phyloP scores from a whole-genome alignment of 257 asterid species.

The Mitragyna speciosa region DNA sequence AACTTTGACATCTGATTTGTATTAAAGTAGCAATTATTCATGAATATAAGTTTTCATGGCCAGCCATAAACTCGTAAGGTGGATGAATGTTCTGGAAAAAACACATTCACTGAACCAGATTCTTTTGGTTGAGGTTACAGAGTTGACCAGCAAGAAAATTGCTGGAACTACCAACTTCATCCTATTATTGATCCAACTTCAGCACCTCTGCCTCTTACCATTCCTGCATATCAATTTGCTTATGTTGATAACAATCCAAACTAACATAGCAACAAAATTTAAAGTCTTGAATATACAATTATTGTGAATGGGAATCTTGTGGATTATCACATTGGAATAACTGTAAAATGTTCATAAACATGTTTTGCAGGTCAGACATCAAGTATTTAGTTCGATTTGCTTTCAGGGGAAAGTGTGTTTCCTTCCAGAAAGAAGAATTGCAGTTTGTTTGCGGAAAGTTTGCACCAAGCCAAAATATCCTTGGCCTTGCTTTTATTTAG shows the following conservation, averaged over 20 bases:
- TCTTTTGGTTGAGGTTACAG: neutral
- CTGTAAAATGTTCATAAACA: neutral
- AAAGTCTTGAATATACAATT: neutral
- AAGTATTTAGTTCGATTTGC: neutral
- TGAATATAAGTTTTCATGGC: neutral
- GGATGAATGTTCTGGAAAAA: neutral
- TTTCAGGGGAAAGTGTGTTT: neutral
- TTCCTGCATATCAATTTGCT: neutral
- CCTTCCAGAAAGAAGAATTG: neutral
- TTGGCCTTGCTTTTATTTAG: neutral
- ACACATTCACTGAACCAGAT: neutral
- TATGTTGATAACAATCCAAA: neutral
- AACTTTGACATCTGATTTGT: neutral
- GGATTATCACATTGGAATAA: neutral
- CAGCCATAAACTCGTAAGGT: neutral
- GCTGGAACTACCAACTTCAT: conserved; percentile 1
- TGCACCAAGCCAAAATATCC: neutral
- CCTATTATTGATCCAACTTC: neutral
- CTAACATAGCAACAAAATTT: neutral
- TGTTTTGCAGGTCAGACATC: conserved; percentile 7
- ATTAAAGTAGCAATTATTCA: neutral
- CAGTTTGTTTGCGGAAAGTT: neutral
- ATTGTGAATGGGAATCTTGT: neutral
- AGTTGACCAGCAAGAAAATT: neutral
- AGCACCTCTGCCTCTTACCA: neutral